Base-by-base conservation (phyloP, 2,329 filamentous ascomycete species). In the Parastagonospora nodorum region DNA sequence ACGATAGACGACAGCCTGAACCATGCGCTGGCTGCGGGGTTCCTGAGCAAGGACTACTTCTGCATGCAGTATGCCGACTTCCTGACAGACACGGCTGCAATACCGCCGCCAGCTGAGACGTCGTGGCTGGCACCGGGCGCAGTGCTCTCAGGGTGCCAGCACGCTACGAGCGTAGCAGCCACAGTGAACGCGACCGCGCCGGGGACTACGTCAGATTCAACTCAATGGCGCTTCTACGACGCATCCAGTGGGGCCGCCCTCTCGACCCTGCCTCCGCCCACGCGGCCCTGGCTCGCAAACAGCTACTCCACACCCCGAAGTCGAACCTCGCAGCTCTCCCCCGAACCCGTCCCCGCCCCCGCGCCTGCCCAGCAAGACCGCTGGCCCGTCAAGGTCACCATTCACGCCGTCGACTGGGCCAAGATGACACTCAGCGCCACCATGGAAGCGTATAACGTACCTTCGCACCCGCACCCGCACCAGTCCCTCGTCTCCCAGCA, bases 361-460 rank as follows among this genome's bases (percentile, higher is more conserved):
- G 15, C 62, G 9, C 4, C 19, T 24, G 1, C 32, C 31, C 75
- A 77, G 28, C 80, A 83, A 48, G 84, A 87, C 58, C 80, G 81
- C 38, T 88, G 86, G 86, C 85, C 85, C 6, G 86, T 88, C 29
- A 85, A 84, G 54, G 85, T 88, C 45, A 85, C 80, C 2, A 81
- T 88, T 33, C 84, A 88, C 61, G 76, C 80, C 14, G 79, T 88
- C 39, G 84, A 88, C 67, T 81, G 80, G 60, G 74, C 77, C 4
- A 77, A 74, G 14, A 86, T 88, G 84, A 84, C 82, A 0, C 69
- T 88, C 14, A 82, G 84, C 16, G 86, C 85, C 4, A 88, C 84
- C 7, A 88, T 88, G 86, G 84, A 87, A 70, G 86, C 86, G 4
- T 87, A 86, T 72, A 85, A 88, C 59, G 85, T 87, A 10, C 85